Percentiles rank a stretch among this genome's conserved stretches.
phyloP scores from a whole-genome alignment of 1,284 basidiomycete species.

The Tetrapyrgos nigripes region DNA sequence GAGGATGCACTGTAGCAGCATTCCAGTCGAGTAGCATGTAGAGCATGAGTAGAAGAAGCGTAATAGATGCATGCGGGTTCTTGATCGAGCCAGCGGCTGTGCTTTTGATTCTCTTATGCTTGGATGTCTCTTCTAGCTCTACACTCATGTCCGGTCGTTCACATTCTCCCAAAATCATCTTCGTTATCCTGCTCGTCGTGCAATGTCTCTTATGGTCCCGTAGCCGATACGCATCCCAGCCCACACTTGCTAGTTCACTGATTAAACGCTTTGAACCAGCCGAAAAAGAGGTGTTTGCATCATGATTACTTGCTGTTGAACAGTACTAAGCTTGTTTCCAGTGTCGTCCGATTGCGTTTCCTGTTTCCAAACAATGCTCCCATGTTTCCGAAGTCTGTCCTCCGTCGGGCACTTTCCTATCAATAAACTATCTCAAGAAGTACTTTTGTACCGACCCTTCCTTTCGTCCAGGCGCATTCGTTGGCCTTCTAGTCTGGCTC shows the following conservation, averaged over 20 bases:
- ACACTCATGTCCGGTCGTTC: constrained; percentile 38
- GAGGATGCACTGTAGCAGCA: too few relatives aligned
- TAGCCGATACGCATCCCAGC: constrained; percentile 51
- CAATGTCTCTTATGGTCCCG: constrained; percentile 72
- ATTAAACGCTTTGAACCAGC: constrained; percentile 12
- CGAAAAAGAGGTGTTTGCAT: constrained; percentile 34
- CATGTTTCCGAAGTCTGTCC: constrained; percentile 65
- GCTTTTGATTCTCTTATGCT: constrained; percentile 2
- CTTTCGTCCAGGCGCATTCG: constrained; percentile 64
- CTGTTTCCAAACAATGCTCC: constrained; percentile 63
- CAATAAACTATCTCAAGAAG: constrained; percentile 67
- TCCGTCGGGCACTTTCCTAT: constrained; percentile 65
- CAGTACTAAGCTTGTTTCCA: constrained; percentile 30
- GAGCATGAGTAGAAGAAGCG: not conserved
- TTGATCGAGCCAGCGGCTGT: not conserved
- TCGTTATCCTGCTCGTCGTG: constrained; percentile 55
- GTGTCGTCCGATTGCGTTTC: constrained; percentile 67
- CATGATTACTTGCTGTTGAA: not conserved
- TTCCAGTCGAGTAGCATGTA: too few relatives aligned
- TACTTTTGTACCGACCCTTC: constrained; percentile 71
- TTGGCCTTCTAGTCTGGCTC: constrained; percentile 75
- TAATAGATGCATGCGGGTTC: not conserved
- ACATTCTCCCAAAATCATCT: constrained; percentile 51
- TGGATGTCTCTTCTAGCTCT: not conserved
- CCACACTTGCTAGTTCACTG: not conserved